Evolutionary conservation across 306 rosid genomes (phyloP).

Genomic region (Vigna nakashimae): DNA sequence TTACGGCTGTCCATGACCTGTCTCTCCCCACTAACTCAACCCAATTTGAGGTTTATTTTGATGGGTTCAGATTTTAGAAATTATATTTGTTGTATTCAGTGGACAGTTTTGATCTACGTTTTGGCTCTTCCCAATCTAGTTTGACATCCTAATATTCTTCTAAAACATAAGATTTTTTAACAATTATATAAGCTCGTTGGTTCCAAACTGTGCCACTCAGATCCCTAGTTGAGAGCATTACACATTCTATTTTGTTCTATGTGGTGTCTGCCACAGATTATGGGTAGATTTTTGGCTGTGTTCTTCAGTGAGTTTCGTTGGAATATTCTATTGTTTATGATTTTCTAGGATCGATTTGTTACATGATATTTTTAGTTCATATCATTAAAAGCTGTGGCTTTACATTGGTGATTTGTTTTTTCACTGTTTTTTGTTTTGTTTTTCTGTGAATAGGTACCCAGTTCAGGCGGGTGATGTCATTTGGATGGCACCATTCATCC

Average conservation of each 20-base stretch:
- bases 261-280: neutral
- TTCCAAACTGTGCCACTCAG: neutral
- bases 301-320: constrained; percentile 15
- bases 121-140: no score
- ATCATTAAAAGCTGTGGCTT: constrained; percentile 13
- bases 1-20: no score
- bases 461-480: constrained; percentile 92
- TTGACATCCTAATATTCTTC: no score
- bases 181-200: neutral
- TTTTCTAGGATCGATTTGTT: neutral
- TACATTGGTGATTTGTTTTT: neutral
- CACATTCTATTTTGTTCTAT: constrained; percentile 1
- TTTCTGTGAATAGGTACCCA: constrained; percentile 71
- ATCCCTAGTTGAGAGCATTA: neutral
- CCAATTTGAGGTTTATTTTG: no score
- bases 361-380: constrained; percentile 24
- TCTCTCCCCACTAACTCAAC: no score
- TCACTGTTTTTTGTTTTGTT: neutral
- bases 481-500: constrained; percentile 99
- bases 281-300: constrained; percentile 3
- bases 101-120: no score
- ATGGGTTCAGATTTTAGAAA: no score
- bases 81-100: no score
- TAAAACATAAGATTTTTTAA: neutral
- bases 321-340: neutral